A percentile compares a stretch with the other conserved stretches of the same genome.
phyloP scores from a whole-genome alignment of 1,284 basidiomycete species.

The Papiliotrema fonsecae region DNA sequence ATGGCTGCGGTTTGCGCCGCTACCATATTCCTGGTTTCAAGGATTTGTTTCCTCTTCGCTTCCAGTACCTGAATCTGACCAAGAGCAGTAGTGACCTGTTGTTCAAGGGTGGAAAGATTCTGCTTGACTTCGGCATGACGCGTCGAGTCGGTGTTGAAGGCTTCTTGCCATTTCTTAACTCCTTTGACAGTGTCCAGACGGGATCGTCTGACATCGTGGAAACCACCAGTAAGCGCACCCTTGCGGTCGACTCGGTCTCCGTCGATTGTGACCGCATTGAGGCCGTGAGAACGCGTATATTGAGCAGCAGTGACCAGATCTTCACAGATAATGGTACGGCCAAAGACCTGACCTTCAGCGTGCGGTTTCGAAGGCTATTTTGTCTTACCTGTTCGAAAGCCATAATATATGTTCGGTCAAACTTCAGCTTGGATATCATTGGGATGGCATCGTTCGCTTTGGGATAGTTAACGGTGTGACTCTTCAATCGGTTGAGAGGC shows the following conservation, averaged over 20 bases:
- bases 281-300: constrained; percentile 87
- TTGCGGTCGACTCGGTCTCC: constrained; percentile 97
- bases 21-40: constrained; percentile 64
- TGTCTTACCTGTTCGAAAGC: constrained; percentile 80
- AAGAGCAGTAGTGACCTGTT: constrained; percentile 73
- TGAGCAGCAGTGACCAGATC: constrained; percentile 88
- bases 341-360: constrained; percentile 65
- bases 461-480: constrained; percentile 61
- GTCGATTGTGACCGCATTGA: constrained; percentile 96
- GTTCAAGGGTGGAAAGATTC: constrained; percentile 68
- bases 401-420: constrained; percentile 64
- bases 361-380: neutral
- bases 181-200: constrained; percentile 81
- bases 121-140: constrained; percentile 69
- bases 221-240: constrained; percentile 92
- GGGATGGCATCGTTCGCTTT: constrained; percentile 84
- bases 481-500: constrained; percentile 93
- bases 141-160: constrained; percentile 63
- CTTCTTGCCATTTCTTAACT: constrained; percentile 70
- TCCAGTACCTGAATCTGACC: constrained; percentile 70
- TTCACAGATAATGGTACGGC: constrained; percentile 91
- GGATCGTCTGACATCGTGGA: constrained; percentile 84
- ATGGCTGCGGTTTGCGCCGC: constrained; percentile 61
- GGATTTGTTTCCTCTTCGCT: constrained; percentile 65
- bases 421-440: constrained; percentile 76